Evolutionary conservation across 140 eudicot genomes (phyloP), one percentile per base, ranked within the genome.

Genomic region (Flaveria floridana): DNA sequence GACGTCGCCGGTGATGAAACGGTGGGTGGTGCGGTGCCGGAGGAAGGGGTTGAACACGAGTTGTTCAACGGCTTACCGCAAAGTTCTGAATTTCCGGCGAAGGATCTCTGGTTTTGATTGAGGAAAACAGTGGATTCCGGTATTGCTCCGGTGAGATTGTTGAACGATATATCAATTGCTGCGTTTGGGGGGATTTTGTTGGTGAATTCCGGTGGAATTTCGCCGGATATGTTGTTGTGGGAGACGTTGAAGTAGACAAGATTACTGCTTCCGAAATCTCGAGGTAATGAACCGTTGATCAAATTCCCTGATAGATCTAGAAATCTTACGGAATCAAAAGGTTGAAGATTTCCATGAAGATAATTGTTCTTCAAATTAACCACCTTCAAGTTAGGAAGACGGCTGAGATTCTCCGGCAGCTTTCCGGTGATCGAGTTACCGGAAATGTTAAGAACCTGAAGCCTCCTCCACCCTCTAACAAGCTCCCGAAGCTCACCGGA

Each of bases 271-370:
- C 90, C 94, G 20, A 94, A 90, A 71, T 83, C 81, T 6, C 48
- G 62, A 47, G 91, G 97, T 37, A 94, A 50, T 9, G 99, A 81
- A 7, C 96, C 97, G 63, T 79, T 87, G 28, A 94, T 72, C 34
- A 94, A 57, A 76, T 94, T 94, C 4, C 86, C 86, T 0, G 97
- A 90, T n/a, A 94, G 85, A 91, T 94, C 99, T 48, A 88, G 7
- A 61, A 79, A 39, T 2, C 72, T 57, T 18, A 85, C 83, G 0
- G 86, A 82, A 69, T 65, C 77, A 61, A 86, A 85, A 72, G 80
- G 64, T 0, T 91, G 97, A 65, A 94, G 44, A 3, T 65, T 23
- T 9, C 99, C 99, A 20, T 71, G 76, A 58, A 94, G 75, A 75
- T 88, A 88, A 65, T 94, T 94, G 15, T 78, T 75, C 25, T 76